These are phyloP conservation scores for Cichorium intybus DNA, from an alignment of 140 eudicot genomes.

Conservation along the genomic window DNA sequence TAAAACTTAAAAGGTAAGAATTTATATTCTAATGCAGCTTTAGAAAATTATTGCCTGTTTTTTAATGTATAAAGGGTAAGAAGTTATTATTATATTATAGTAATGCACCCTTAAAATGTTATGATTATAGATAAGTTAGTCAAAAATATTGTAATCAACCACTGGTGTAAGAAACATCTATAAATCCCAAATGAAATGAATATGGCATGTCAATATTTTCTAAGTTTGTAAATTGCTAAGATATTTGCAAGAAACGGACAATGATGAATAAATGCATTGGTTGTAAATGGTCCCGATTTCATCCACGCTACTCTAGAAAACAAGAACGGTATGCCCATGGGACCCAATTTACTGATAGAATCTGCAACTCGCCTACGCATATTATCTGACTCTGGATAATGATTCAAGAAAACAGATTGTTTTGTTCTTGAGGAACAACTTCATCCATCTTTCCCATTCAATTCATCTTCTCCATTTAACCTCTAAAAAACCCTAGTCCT, in stretches of 20 bases:
- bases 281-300: not conserved
- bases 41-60: too few relatives aligned
- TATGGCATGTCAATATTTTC: not conserved
- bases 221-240: not conserved
- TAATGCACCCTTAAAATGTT: too few relatives aligned
- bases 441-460: slow-evolving; percentile 9
- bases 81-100: too few relatives aligned
- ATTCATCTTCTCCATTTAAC: too few relatives aligned
- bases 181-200: not conserved
- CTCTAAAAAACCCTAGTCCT: slow-evolving; percentile 20
- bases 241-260: slow-evolving; percentile 8
- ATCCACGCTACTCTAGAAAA: slow-evolving; percentile 3
- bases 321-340: slow-evolving; percentile 12
- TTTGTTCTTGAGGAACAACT: not conserved
- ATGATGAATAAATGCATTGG: slow-evolving; percentile 7
- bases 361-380: slow-evolving; percentile 28
- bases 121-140: too few relatives aligned
- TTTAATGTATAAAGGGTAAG: too few relatives aligned
- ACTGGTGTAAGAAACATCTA: too few relatives aligned
- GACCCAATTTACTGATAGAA: slow-evolving; percentile 9
- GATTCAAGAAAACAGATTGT: slow-evolving; percentile 1
- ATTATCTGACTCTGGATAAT: slow-evolving; percentile 47
- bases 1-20: too few relatives aligned
- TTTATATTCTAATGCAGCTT: too few relatives aligned
- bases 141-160: too few relatives aligned